Evolutionary conservation across 352 stramenopile genomes (phyloP).

Genomic region (Globisporangium irregulare): DNA sequence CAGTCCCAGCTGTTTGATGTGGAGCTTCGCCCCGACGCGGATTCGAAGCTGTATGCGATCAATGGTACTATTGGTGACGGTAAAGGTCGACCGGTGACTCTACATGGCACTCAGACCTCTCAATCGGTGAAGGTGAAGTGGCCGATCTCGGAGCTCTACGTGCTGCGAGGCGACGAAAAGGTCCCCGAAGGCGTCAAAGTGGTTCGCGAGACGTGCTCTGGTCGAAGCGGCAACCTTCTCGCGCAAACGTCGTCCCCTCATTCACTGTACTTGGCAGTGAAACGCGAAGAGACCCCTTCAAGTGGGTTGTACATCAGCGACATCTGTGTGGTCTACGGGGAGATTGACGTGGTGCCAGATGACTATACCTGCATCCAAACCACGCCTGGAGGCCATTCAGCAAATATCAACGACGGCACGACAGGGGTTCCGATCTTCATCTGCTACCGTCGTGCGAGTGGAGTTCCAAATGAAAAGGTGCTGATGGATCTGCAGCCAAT

Average conservation of each 20-base stretch:
- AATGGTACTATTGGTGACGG: conserved; percentile 73
- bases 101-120: conserved; percentile 65
- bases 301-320: conserved; percentile 58
- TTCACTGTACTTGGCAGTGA: conserved; percentile 72
- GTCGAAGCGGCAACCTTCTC: conserved; percentile 66
- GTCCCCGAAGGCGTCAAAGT: conserved; percentile 71
- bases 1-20: conserved; percentile 75
- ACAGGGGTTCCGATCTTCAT: conserved; percentile 76
- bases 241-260: conserved; percentile 70
- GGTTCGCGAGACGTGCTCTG: conserved; percentile 66
- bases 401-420: conserved; percentile 84
- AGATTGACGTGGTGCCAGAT: conserved; percentile 82
- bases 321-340: conserved; percentile 81
- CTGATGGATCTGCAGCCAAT: conserved; percentile 76
- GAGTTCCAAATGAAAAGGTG: conserved; percentile 33
- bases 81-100: conserved; percentile 41
- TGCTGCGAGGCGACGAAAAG: conserved; percentile 70
- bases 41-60: conserved; percentile 37
- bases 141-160: conserved; percentile 69
- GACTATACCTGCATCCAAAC: conserved; percentile 68
- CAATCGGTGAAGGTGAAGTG: conserved; percentile 62
- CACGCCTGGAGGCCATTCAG: conserved; percentile 65
- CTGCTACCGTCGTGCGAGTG: conserved; percentile 52
- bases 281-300: conserved; percentile 48
- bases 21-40: conserved; percentile 44